These are phyloP conservation scores for Pythium volutum DNA, from an alignment of 352 stramenopile genomes.

Conservation along the genomic window DNA sequence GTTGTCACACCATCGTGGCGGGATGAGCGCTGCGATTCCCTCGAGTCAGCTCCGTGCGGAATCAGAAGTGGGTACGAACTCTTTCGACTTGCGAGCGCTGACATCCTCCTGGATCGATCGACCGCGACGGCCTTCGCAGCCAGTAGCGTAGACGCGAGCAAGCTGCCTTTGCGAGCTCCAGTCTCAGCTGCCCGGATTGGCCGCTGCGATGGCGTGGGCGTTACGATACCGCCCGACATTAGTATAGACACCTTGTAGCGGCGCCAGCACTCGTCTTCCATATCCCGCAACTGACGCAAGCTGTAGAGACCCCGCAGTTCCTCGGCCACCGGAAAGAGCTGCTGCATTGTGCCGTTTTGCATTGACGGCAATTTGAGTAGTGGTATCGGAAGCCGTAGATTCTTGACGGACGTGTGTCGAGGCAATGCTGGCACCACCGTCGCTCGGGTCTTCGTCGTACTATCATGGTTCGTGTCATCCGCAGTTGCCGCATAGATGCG, in stretches of 20 bases:
- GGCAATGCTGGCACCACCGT: constrained; percentile 6
- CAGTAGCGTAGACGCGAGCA: constrained; percentile 5
- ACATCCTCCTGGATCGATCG: constrained; percentile 10
- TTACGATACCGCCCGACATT: constrained; percentile 41
- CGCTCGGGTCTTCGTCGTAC: neutral
- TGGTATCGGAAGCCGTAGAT: constrained; percentile 20
- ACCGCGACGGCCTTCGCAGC: constrained; percentile 4
- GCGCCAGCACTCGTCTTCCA: constrained; percentile 74
- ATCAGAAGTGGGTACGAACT: neutral
- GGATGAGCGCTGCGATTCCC: constrained; percentile 11
- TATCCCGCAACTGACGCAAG: constrained; percentile 42
- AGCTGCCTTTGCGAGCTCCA: constrained; percentile 16
- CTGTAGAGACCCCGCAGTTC: constrained; percentile 53
- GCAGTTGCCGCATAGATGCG: constrained; percentile 4
- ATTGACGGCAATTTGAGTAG: constrained; percentile 37
- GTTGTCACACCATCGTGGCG: constrained; percentile 33
- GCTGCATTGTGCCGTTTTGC: constrained; percentile 48
- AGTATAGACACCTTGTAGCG: constrained; percentile 67
- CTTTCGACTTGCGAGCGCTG: constrained; percentile 6
- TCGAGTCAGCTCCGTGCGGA: neutral
- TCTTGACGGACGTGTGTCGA: neutral
- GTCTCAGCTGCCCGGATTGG: neutral
- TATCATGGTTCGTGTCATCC: too few relatives aligned
- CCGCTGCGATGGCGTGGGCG: neutral
- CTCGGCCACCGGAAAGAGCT: constrained; percentile 48